phyloP scores from a whole-genome alignment of 2,329 filamentous ascomycete species.

The Beauveria medogensis region DNA sequence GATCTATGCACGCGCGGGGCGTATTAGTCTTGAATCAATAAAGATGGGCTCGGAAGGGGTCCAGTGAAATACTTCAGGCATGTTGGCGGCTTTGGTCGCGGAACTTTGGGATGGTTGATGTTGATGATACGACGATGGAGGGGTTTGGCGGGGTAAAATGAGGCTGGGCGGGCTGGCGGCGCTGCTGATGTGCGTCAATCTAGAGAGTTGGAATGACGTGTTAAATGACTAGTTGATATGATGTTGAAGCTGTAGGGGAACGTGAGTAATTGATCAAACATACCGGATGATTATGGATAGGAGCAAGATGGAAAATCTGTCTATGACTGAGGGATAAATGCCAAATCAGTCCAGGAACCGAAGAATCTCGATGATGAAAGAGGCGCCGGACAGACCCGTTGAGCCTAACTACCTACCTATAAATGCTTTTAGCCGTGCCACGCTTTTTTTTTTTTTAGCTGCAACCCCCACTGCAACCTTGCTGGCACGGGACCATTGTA shows the following conservation, averaged over 20 bases:
- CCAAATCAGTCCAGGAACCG: background rate
- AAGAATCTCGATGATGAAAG: conserved; percentile 8
- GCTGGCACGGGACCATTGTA: background rate
- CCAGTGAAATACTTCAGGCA: conserved; percentile 7
- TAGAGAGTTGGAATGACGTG: background rate
- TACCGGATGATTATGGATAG: background rate
- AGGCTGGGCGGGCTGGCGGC: background rate
- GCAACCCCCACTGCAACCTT: background rate
- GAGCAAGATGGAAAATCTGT: background rate
- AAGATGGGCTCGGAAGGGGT: background rate
- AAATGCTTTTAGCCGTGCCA: background rate
- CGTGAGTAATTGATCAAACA: background rate
- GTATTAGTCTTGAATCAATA: background rate
- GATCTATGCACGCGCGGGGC: conserved; percentile 32
- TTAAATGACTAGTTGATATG: too few relatives aligned
- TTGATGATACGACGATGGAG: background rate
- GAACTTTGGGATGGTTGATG: background rate
- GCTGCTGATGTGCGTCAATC: background rate
- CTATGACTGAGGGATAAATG: background rate
- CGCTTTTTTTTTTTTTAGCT: background rate
- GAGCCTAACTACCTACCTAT: background rate
- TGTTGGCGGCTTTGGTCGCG: conserved; percentile 2
- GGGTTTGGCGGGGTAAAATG: conserved; percentile 1
- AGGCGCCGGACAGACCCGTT: conserved; percentile 5
- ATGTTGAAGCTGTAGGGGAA: background rate